Evolutionary conservation across 345 rosid genomes (phyloP).

Genomic region (Eucalyptus regnans): DNA sequence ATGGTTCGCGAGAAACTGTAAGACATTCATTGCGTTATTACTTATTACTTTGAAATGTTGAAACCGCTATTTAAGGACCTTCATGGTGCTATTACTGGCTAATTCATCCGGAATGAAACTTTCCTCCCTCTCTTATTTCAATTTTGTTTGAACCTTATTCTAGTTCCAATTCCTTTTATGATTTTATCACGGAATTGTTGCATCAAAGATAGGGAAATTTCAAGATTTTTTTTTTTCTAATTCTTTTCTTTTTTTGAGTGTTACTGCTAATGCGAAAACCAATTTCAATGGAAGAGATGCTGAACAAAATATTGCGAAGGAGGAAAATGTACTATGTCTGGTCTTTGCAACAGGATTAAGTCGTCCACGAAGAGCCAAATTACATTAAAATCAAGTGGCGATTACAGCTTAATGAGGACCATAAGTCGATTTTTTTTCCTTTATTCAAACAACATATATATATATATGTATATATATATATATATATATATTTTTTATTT

Average conservation of each 20-base stretch:
- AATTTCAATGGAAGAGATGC: not conserved
- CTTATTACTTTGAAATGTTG: too few relatives aligned
- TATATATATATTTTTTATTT: not conserved
- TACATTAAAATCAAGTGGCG: not conserved
- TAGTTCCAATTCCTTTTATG: not conserved
- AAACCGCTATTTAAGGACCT: too few relatives aligned
- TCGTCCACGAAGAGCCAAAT: not conserved
- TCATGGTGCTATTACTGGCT: not conserved
- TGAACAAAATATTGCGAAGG: not conserved
- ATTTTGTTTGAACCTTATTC: not conserved
- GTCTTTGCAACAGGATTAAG: not conserved
- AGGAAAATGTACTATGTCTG: not conserved
- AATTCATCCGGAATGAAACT: not conserved
- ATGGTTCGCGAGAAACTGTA: not conserved
- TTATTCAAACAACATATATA: not conserved
- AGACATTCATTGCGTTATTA: not conserved
- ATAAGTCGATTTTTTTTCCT: too few relatives aligned
- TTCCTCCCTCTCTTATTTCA: not conserved
- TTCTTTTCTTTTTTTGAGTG: not conserved
- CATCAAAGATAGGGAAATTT: not conserved
- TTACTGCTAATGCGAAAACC: not conserved
- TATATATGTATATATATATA: too few relatives aligned
- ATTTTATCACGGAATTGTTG: not conserved
- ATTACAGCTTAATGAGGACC: not conserved
- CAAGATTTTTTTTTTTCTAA: not conserved